Base-by-base conservation (phyloP, 352 stramenopile genomes). In the Aphanomyces euteiches region DNA sequence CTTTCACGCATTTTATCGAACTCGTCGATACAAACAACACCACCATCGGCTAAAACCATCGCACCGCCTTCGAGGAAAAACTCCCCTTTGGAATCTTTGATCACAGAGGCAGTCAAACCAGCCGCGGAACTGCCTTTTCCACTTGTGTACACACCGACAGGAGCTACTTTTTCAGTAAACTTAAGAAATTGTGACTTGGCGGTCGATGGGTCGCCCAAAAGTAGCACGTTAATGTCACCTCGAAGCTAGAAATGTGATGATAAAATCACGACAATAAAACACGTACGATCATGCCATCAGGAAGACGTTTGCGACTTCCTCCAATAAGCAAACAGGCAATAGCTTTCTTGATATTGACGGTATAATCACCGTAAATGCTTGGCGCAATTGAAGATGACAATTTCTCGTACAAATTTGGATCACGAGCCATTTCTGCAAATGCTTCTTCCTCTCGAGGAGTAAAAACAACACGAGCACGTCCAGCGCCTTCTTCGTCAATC, bases 111-210 rank as follows among this genome's bases (percentile, higher is more conserved):
- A 3, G 97, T 99, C 19, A 99, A 83, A 78, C 97, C 97, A 3
- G 96, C 97, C 1, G 97, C 97, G 54, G 85, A 98, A 72, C 90
- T 98, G 37, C 97, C 97, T 85, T 99, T 99, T 17, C 97, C 97
- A 2, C 90, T 98, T 0, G 97, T 99, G 80, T 99, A 99, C 50
- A 99, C 97, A 3, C 96, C 96, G 0, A 99, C 90, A 1, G 97
- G 97, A 3, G 97, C 96, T 12, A 98, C 93, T 72, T 95, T 97
- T 73, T 98, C 90, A 0, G 91, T 87, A 79, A 99, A 99, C 73
- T 99, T 99, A 7, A 99, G 77, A 76, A 99, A 99, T 76, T 99
- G 97, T 41, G 82, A 97, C 78, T 99, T 99, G 54, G 96, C 97
- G 0, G 96, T 99, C 58, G 89, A 98, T 3, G 97, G 97, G 82